Evolutionary conservation across 2,329 filamentous ascomycete genomes (phyloP).

Genomic region (Colletotrichum sansevieriae): DNA sequence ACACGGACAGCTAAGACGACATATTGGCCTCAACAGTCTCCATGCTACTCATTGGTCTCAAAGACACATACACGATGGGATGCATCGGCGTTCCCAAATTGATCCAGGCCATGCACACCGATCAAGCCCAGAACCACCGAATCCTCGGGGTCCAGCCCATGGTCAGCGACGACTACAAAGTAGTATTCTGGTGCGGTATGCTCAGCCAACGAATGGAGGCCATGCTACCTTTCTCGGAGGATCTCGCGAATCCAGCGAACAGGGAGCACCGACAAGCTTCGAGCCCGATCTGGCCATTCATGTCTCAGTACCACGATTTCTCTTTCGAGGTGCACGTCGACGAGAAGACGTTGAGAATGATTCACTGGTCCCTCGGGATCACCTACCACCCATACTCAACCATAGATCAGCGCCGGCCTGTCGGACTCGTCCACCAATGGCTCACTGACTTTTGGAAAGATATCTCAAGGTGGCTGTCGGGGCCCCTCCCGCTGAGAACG

Average conservation of each 20-base stretch:
- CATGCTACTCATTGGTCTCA: neutral
- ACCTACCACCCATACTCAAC: constrained; percentile 2
- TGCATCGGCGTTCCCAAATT: constrained; percentile 8
- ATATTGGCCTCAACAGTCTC: no score
- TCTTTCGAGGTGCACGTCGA: constrained; percentile 18
- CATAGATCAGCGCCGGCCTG: neutral
- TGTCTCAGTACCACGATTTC: neutral
- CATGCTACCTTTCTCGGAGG: neutral
- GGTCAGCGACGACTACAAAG: constrained; percentile 1
- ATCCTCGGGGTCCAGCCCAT: neutral
- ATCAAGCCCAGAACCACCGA: neutral
- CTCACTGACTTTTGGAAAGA: constrained; percentile 7
- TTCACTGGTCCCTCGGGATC: constrained; percentile 25
- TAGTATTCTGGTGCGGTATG: neutral
- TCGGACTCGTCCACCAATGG: neutral
- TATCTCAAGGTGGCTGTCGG: neutral
- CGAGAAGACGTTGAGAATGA: neutral
- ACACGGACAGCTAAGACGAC: no score
- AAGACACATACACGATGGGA: neutral
- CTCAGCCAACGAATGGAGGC: constrained; percentile 20
- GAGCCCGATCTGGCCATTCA: constrained; percentile 4
- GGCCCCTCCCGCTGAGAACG: no score
- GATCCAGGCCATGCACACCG: neutral
- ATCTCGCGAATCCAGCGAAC: neutral
- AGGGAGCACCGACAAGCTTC: neutral